Percentiles rank a stretch among this genome's conserved stretches.
phyloP scores from a whole-genome alignment of 179 eudicot genomes.

The Silene coronaria region DNA sequence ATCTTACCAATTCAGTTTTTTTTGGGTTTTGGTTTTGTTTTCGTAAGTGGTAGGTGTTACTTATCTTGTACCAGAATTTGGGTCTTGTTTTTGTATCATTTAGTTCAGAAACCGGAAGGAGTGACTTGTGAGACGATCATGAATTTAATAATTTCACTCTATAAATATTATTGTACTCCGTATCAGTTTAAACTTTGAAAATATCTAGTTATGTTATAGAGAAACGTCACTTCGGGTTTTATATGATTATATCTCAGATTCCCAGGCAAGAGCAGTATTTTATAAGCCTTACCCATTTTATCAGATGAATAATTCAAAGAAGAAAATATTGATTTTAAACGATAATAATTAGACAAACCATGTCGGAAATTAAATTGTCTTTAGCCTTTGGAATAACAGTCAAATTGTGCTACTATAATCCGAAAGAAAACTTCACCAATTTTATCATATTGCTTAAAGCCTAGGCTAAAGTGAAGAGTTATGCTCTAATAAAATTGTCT shows the following conservation, averaged over 20 bases:
- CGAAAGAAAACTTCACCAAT: not conserved
- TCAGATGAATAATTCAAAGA: conserved; percentile 4
- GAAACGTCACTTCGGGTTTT: conserved; percentile 3
- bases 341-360: conserved; percentile 4
- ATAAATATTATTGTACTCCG: not conserved
- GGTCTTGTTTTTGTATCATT: not conserved
- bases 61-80: not conserved
- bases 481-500: not conserved
- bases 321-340: not conserved
- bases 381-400: conserved; percentile 10
- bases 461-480: not conserved
- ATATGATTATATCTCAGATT: not conserved
- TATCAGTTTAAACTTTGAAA: not conserved
- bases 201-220: conserved; percentile 9
- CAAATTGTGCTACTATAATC: conserved; percentile 15
- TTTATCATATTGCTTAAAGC: conserved; percentile 4
- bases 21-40: not conserved
- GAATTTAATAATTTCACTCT: not conserved
- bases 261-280: not conserved
- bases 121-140: not conserved
- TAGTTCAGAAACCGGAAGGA: not conserved
- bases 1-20: not conserved
- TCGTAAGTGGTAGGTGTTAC: not conserved
- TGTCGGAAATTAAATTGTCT: conserved; percentile 8
- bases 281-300: not conserved